Conservation (phyloP, 352 stramenopile genomes). For the Albugo candida region DNA sequence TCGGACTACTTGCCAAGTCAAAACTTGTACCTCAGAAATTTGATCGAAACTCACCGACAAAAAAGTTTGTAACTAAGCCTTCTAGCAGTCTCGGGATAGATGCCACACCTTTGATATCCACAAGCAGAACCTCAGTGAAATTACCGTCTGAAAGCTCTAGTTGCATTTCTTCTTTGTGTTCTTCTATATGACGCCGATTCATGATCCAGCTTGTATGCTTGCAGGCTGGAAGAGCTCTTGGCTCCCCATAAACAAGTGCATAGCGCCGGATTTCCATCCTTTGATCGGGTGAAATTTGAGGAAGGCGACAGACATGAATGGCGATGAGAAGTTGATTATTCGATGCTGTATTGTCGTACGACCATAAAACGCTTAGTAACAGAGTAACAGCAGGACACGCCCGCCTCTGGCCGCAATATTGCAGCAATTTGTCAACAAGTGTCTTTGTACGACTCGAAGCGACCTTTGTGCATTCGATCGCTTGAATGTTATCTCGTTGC, state of each 20-base stretch:
- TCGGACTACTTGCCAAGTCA: slow-evolving; percentile 14
- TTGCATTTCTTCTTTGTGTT: slow-evolving; percentile 10
- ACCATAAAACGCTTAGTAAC: not conserved
- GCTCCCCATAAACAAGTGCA: slow-evolving; percentile 28
- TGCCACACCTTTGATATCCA: not conserved
- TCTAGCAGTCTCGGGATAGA: slow-evolving; percentile 22
- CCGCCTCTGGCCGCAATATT: not conserved
- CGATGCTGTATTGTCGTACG: slow-evolving; percentile 12
- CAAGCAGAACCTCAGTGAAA: slow-evolving; percentile 25
- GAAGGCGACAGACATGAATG: no score
- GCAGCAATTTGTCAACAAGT: not conserved
- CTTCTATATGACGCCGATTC: slow-evolving; percentile 28
- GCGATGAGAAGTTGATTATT: slow-evolving; percentile 9
- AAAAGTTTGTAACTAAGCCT: slow-evolving; percentile 66
- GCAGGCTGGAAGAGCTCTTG: slow-evolving; percentile 19
- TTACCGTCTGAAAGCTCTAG: not conserved
- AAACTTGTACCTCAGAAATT: not conserved
- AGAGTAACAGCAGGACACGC: not conserved
- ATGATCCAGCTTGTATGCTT: slow-evolving; percentile 63
- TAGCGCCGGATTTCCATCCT: no score
- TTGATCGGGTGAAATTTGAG: no score
- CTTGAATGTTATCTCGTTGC: slow-evolving; percentile 21
- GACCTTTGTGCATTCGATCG: not conserved
- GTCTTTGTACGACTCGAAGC: not conserved
- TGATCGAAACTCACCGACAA: slow-evolving; percentile 22